These are phyloP conservation scores for Prosopis cineraria DNA, from an alignment of 306 rosid genomes.

Conservation along the genomic window DNA sequence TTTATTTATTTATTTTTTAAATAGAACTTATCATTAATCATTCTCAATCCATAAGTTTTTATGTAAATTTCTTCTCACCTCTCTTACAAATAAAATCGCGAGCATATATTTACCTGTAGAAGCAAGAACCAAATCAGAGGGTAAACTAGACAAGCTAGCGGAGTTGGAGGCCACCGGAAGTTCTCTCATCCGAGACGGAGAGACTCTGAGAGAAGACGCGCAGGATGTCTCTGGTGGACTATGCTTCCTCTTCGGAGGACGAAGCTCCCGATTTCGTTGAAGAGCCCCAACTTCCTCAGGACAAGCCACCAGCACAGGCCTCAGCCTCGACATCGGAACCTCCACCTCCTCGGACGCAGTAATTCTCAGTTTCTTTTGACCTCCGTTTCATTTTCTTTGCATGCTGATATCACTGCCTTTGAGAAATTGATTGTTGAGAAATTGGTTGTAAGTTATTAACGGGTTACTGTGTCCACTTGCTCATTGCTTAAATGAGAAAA, in stretches of 20 bases:
- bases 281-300: slow-evolving; percentile 42
- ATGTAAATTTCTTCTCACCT: no score
- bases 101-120: no score
- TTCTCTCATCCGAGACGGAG: slow-evolving; percentile 1
- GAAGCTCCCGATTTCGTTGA: slow-evolving; percentile 53
- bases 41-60: no score
- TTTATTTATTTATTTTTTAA: no score
- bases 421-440: background rate
- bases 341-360: slow-evolving; percentile 44
- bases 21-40: no score
- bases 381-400: background rate
- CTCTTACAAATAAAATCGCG: no score
- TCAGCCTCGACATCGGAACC: slow-evolving; percentile 34
- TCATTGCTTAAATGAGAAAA: background rate
- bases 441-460: background rate
- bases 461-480: background rate
- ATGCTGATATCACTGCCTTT: background rate
- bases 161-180: background rate
- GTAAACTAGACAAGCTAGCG: background rate
- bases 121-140: no score
- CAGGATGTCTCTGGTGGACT: slow-evolving; percentile 86
- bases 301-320: slow-evolving; percentile 14
- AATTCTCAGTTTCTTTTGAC: slow-evolving; percentile 17
- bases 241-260: slow-evolving; percentile 88
- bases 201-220: background rate